Conservation (phyloP, 164 flowering plant genomes). For the Magnolia sinica region DNA sequence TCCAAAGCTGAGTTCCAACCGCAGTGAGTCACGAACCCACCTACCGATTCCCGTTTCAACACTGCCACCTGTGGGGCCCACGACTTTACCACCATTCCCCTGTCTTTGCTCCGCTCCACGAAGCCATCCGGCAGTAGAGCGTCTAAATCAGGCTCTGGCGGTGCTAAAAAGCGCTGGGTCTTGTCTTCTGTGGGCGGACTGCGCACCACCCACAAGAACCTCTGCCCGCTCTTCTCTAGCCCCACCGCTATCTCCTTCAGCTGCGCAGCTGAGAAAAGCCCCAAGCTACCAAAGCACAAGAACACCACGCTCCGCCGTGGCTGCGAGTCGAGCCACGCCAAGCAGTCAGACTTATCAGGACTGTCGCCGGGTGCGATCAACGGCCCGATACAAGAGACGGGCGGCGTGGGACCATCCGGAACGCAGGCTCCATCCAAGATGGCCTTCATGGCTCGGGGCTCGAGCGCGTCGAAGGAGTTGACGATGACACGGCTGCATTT, state of each 20-base stretch:
- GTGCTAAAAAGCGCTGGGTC: too few relatives aligned
- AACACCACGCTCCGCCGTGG: constrained; percentile 39
- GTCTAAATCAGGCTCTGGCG: constrained; percentile 18
- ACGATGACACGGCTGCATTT: constrained; percentile 25
- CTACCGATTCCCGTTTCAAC: constrained; percentile 32
- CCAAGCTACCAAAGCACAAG: constrained; percentile 44
- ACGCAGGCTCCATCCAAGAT: constrained; percentile 7
- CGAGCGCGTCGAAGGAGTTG: constrained; percentile 32
- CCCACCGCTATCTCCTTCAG: constrained; percentile 40
- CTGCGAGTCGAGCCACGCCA: constrained; percentile 39
- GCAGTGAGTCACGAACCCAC: constrained; percentile 48
- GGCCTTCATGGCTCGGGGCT: constrained; percentile 18
- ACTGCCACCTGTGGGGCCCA: constrained; percentile 48
- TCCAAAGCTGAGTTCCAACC: constrained; percentile 52
- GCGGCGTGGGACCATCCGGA: constrained; percentile 8
- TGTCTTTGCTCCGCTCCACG: constrained; percentile 26
- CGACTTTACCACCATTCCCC: constrained; percentile 35
- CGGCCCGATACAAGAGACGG: constrained; percentile 27
- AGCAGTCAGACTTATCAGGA: constrained; percentile 10
- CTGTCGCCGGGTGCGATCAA: constrained; percentile 14
- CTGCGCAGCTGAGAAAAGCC: constrained; percentile 26
- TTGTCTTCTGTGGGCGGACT: constrained; percentile 13
- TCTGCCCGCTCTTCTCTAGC: constrained; percentile 34
- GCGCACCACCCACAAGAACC: constrained; percentile 47
- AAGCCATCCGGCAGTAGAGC: constrained; percentile 34